phyloP scores from a whole-genome alignment of 1,139 yeast species.

The Kurtzmaniella quercitrusa region DNA sequence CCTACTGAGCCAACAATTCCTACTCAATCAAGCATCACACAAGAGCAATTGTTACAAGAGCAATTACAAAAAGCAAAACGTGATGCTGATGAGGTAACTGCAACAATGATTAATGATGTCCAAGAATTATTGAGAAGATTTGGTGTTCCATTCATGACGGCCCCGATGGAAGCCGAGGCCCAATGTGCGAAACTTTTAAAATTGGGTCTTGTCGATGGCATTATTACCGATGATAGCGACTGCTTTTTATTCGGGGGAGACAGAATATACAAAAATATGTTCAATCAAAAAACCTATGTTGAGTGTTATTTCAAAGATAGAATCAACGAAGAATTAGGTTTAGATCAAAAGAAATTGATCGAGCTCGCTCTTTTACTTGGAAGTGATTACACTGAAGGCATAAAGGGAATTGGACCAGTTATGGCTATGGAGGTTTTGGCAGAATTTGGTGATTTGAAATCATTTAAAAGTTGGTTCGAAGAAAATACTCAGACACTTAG shows the following conservation, averaged over 20 bases:
- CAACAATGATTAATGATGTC: conserved; percentile 81
- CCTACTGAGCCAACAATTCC: conserved; percentile 12
- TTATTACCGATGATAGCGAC: conserved; percentile 96
- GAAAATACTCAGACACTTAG: conserved; percentile 17
- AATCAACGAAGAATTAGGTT: conserved; percentile 61
- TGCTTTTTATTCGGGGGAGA: conserved; percentile 92
- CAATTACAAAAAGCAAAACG: conserved; percentile 67
- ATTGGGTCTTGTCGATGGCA: conserved; percentile 82
- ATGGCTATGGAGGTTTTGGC: conserved; percentile 90
- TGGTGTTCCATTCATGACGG: conserved; percentile 91
- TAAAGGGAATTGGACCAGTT: conserved; percentile 91
- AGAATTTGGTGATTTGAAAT: conserved; percentile 55
- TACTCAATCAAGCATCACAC: conserved; percentile 31
- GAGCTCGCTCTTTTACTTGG: conserved; percentile 82
- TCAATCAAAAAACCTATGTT: conserved; percentile 87
- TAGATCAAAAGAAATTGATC: conserved; percentile 59
- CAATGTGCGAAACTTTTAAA: conserved; percentile 81
- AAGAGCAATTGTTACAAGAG: conserved; percentile 53
- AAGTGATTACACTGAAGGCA: conserved; percentile 91
- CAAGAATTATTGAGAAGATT: conserved; percentile 81
- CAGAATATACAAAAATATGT: conserved; percentile 84
- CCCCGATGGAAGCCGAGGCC: conserved; percentile 98
- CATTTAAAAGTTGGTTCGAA: conserved; percentile 41
- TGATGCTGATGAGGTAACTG: conserved; percentile 90
- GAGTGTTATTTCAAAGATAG: conserved; percentile 72